Conservation (phyloP, 1,139 yeast species). For the Blastobotrys buckinghamii region DNA sequence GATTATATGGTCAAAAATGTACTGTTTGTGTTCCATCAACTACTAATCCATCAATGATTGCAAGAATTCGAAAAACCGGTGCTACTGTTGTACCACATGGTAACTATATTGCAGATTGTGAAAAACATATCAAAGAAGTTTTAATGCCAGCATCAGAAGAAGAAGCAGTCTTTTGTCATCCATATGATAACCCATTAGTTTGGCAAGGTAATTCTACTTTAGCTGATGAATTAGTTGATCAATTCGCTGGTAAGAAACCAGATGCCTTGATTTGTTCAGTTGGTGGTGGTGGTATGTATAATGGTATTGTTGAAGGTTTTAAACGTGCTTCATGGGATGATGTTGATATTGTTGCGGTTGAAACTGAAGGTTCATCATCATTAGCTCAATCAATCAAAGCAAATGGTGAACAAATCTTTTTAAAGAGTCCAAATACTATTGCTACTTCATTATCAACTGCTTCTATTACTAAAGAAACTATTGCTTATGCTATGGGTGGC, state of each 20-base stretch:
- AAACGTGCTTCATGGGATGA: conserved; percentile 37
- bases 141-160: conserved; percentile 27
- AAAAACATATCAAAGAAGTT: conserved; percentile 42
- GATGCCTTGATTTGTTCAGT: conserved; percentile 63
- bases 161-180: conserved; percentile 54
- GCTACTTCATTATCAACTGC: conserved; percentile 63
- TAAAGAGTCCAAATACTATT: conserved; percentile 46
- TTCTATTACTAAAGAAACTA: conserved; percentile 45
- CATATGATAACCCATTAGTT: conserved; percentile 57
- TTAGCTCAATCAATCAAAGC: conserved; percentile 45
- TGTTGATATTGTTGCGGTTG: conserved; percentile 54
- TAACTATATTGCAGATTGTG: conserved; percentile 58
- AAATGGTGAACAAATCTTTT: conserved; percentile 33
- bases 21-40: conserved; percentile 59
- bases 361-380: conserved; percentile 60
- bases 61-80: conserved; percentile 43
- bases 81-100: conserved; percentile 56
- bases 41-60: conserved; percentile 41
- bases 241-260: conserved; percentile 37
- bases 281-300: conserved; percentile 72
- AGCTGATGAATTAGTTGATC: conserved; percentile 51
- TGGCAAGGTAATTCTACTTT: conserved; percentile 67
- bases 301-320: conserved; percentile 58
- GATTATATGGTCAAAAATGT: conserved; percentile 39
- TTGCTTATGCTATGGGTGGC: conserved; percentile 38